Conservation (phyloP, 2,329 filamentous ascomycete species). For the Aspergillus awamori region DNA sequence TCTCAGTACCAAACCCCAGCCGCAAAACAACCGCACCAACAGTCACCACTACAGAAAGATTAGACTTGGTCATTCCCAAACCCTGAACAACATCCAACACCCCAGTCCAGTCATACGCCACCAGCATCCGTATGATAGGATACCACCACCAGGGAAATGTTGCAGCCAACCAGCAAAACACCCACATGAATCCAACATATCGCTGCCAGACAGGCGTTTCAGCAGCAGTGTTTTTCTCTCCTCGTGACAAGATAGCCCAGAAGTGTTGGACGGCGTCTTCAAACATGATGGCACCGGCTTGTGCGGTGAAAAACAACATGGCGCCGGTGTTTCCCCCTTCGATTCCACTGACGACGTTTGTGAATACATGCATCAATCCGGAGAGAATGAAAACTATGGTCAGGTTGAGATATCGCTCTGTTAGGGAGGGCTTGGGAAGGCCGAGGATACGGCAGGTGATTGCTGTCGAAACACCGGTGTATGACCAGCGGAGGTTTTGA, state of each 20-base stretch:
- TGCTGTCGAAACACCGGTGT: constrained; percentile 25
- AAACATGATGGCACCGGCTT: constrained; percentile 30
- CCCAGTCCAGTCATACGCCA: background rate
- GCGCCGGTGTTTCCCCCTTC: constrained; percentile 21
- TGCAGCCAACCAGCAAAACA: background rate
- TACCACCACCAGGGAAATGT: constrained; percentile 8
- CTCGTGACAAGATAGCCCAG: constrained; percentile 11
- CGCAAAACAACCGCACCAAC: background rate
- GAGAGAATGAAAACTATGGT: constrained; percentile 35
- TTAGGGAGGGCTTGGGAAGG: constrained; percentile 21
- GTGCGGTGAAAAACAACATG: constrained; percentile 28
- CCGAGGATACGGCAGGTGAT: constrained; percentile 24
- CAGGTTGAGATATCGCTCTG: constrained; percentile 33
- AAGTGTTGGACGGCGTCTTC: constrained; percentile 32
- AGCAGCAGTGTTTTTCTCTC: no score
- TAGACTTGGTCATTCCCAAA: background rate
- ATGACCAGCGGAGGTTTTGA: constrained; percentile 30
- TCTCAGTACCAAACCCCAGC: background rate
- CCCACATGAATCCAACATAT: constrained; percentile 3
- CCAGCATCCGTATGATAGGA: constrained; percentile 1
- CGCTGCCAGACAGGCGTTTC: constrained; percentile 1
- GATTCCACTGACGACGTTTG: constrained; percentile 22
- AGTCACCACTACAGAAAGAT: background rate
- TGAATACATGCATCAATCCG: constrained; percentile 26
- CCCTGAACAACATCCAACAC: background rate